Base-by-base conservation (phyloP, 345 rosid species). In the Acer saccharum region DNA sequence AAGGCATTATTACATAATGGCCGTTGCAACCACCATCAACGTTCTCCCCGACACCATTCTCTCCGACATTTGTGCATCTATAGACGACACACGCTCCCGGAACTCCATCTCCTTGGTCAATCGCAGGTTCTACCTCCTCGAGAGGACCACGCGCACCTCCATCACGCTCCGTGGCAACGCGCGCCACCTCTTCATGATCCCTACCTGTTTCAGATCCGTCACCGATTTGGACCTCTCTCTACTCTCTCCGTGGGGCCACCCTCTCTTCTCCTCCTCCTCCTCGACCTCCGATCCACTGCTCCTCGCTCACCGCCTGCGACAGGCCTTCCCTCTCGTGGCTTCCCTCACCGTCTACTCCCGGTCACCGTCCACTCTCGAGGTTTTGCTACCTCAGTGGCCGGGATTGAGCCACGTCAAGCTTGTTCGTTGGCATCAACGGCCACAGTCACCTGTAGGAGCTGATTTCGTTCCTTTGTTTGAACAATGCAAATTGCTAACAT, bases 111-210 rank as follows among this genome's bases (percentile, higher is more conserved):
- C 98, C 74, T 86, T 91, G 57, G 95, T 87, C 27, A 86, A 87
- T 81, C 90, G 72, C 55, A 94, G 91, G 75, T 91, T 88, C 86
- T 86, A 85, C 12, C 73, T 85, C 4, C 84, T 92, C 0, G 99
- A 96, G 74, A 77, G 98, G 48, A 69, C 93, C 60, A 91, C 98
- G 60, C 98, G 97, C 86, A 50, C 86, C 54, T 84, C 81, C 67
- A 90, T 96, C 84, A 77, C 94, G 65, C 93, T 96, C 93, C 98
- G 97, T 1, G 98, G 98, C 72, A 96, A 90, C 83, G 87, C 90
- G 16, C 87, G 88, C n/a, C 88, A 96, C 76, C 91, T 94, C 71
- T 70, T 52, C 83, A 71, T 61, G 71, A 78, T 90, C 71, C 98
- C 97, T 0, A 74, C 58, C 43, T 84, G 90, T 46, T 96, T 96